These are phyloP conservation scores for Penicillium canescens DNA, from an alignment of 495 filamentous ascomycete genomes.

Conservation along the genomic window DNA sequence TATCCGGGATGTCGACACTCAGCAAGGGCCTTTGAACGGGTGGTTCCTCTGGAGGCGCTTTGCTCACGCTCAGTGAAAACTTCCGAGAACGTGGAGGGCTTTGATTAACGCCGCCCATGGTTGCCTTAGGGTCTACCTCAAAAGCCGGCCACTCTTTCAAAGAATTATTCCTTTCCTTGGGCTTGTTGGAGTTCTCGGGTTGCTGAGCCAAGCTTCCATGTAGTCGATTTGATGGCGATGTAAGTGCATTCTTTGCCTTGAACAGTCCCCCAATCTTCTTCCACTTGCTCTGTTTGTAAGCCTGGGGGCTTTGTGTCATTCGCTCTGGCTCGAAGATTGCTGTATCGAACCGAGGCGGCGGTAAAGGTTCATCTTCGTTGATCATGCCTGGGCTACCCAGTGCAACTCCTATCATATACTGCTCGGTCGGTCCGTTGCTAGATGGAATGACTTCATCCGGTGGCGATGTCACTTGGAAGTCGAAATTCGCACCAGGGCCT, in stretches of 20 bases:
- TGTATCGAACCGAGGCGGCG: slow-evolving; percentile 24
- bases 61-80: slow-evolving; percentile 17
- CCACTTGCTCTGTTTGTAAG: slow-evolving; percentile 55
- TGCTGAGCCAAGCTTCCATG: background rate
- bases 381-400: slow-evolving; percentile 53
- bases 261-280: slow-evolving; percentile 56
- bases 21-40: slow-evolving; percentile 39
- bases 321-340: slow-evolving; percentile 15
- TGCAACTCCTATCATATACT: slow-evolving; percentile 51
- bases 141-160: slow-evolving; percentile 37
- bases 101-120: background rate
- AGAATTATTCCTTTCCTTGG: slow-evolving; percentile 6
- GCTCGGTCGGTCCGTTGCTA: slow-evolving; percentile 16
- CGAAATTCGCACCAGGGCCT: slow-evolving; percentile 27
- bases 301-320: slow-evolving; percentile 3
- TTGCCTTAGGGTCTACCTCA: slow-evolving; percentile 12
- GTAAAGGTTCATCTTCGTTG: slow-evolving; percentile 15
- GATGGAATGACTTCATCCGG: slow-evolving; percentile 27
- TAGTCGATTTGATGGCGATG: slow-evolving; percentile 22
- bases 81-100: slow-evolving; percentile 15
- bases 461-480: slow-evolving; percentile 37
- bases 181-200: background rate
- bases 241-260: slow-evolving; percentile 42
- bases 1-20: slow-evolving; percentile 77
- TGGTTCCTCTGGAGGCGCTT: slow-evolving; percentile 10